Evolutionary conservation across 2,329 filamentous ascomycete species (phyloP).

Genomic region (Neophaeococcomyces mojaviensis): DNA sequence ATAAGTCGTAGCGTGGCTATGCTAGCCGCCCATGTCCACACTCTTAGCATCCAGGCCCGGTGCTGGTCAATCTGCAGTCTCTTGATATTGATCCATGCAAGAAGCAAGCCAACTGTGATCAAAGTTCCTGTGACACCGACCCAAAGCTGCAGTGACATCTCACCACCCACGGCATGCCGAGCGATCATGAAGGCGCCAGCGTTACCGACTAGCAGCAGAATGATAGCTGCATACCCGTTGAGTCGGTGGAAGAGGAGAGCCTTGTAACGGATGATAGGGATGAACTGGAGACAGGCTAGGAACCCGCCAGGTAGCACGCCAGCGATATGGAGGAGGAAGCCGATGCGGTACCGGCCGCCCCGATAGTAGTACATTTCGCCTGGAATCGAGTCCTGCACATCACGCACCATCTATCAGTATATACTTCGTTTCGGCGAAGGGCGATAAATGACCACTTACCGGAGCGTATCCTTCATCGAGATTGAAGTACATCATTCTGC

Average conservation of each 20-base stretch:
- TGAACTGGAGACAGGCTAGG: constrained; percentile 28
- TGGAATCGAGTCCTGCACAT: constrained; percentile 25
- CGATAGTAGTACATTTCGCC: constrained; percentile 41
- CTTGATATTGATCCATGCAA: constrained; percentile 52
- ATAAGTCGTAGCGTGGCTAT: constrained; percentile 4
- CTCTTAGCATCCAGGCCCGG: constrained; percentile 54
- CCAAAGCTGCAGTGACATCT: constrained; percentile 41
- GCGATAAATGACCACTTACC: too few species aligned
- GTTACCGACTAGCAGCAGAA: constrained; percentile 41
- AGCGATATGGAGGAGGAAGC: constrained; percentile 38
- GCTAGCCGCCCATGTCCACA: not conserved
- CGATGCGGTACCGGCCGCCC: constrained; percentile 29
- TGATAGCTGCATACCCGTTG: constrained; percentile 48
- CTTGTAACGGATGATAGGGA: constrained; percentile 37
- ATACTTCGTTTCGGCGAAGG: too few species aligned
- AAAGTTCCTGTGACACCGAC: constrained; percentile 38
- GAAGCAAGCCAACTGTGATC: constrained; percentile 34
- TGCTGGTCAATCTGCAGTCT: constrained; percentile 54
- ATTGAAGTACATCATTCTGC: constrained; percentile 44
- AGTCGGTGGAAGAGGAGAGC: constrained; percentile 50
- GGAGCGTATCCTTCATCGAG: too few species aligned
- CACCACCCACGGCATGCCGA: constrained; percentile 48
- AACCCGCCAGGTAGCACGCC: constrained; percentile 24
- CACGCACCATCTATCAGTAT: too few species aligned
- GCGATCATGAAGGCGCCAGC: constrained; percentile 47